Evolutionary conservation across 2,329 filamentous ascomycete species (phyloP).

Genomic region (Teratosphaeria destructans): DNA sequence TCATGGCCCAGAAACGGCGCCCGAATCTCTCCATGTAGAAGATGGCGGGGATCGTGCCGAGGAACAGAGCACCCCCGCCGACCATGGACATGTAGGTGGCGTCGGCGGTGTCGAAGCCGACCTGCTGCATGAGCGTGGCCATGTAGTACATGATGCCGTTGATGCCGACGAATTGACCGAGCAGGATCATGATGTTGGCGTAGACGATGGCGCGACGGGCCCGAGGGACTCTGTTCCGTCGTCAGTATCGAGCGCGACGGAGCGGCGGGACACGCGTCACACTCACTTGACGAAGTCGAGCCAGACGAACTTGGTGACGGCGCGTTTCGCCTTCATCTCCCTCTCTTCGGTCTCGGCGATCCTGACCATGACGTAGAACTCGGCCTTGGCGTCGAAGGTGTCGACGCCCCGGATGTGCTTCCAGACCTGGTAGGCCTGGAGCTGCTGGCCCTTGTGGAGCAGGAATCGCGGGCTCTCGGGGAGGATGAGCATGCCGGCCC

Average conservation of each 20-base stretch:
- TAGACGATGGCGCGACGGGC: slow-evolving; percentile 57
- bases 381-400: slow-evolving; percentile 49
- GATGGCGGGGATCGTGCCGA: slow-evolving; percentile 35
- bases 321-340: slow-evolving; percentile 38
- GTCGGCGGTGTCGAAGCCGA: slow-evolving; percentile 53
- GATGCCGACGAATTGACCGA: slow-evolving; percentile 61
- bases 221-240: slow-evolving; percentile 39
- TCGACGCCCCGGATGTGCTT: slow-evolving; percentile 57
- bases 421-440: slow-evolving; percentile 60
- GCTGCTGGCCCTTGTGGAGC: slow-evolving; percentile 53
- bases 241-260: background rate
- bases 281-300: slow-evolving; percentile 61
- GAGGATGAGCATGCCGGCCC: slow-evolving; percentile 54
- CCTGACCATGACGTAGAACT: slow-evolving; percentile 64
- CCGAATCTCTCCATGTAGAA: slow-evolving; percentile 64
- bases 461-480: slow-evolving; percentile 60
- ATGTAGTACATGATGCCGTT: slow-evolving; percentile 65
- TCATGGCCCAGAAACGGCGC: slow-evolving; percentile 63
- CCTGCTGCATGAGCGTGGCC: slow-evolving; percentile 54
- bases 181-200: slow-evolving; percentile 59
- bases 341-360: slow-evolving; percentile 46
- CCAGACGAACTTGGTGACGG: slow-evolving; percentile 53
- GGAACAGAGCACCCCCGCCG: slow-evolving; percentile 54
- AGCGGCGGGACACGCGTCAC: slow-evolving; percentile 18
- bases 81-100: slow-evolving; percentile 67